Percentiles rank a stretch among this genome's conserved stretches.
These are phyloP conservation scores for Actinomortierella ambigua DNA, from an alignment of 371 early-diverging fungal genomes.

Conservation along the genomic window DNA sequence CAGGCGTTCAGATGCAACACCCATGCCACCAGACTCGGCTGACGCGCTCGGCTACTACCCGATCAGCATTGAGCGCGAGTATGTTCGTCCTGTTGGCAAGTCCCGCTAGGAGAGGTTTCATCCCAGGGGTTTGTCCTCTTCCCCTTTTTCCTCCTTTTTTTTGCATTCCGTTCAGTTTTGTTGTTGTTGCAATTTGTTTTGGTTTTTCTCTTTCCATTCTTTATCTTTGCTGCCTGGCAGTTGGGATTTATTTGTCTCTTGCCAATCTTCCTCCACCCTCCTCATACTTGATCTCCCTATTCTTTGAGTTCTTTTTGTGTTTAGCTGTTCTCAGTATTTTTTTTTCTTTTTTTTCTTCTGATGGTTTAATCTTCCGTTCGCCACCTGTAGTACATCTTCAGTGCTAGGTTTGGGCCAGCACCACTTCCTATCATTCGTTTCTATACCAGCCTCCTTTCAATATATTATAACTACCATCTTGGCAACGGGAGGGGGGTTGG, in stretches of 20 bases:
- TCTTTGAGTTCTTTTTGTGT: not conserved
- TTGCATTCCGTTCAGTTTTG: not conserved
- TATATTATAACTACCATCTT: not conserved
- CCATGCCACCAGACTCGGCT: too few species aligned
- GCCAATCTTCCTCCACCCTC: not conserved
- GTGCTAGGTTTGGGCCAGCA: too few species aligned
- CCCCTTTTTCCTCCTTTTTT: too few species aligned
- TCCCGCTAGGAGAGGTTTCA: too few species aligned
- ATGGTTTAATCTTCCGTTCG: not conserved
- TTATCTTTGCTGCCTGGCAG: not conserved
- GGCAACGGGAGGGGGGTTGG: constrained; percentile 11
- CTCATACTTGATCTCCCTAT: not conserved
- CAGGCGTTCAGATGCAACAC: too few species aligned
- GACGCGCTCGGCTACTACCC: too few species aligned
- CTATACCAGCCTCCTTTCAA: not conserved
- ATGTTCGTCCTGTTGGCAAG: too few species aligned
- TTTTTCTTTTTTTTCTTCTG: not conserved
- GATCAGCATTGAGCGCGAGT: too few species aligned
- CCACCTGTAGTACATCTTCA: too few species aligned
- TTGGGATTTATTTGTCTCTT: too few species aligned
- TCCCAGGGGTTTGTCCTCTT: too few species aligned
- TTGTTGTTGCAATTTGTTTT: not conserved
- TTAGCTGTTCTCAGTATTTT: not conserved
- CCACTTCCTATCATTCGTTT: not conserved
- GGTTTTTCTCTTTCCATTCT: not conserved